These are phyloP conservation scores for Toxoplasma gondii DNA, from an alignment of 169 alveolate genomes.

Conservation along the genomic window DNA sequence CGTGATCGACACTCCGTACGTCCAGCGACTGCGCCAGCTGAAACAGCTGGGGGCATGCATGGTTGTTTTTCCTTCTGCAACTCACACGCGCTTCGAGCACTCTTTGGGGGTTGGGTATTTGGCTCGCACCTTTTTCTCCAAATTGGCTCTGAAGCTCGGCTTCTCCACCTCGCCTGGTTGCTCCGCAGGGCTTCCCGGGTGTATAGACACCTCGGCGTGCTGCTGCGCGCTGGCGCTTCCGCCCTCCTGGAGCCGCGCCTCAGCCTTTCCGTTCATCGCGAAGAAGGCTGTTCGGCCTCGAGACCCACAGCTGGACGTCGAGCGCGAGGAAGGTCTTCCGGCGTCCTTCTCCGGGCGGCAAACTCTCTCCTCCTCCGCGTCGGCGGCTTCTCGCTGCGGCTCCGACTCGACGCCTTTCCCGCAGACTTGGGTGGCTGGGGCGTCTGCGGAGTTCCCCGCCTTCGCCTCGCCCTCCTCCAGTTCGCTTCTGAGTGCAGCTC, in stretches of 20 bases:
- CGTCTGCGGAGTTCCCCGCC: not conserved
- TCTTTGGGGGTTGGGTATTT: conserved; percentile 88
- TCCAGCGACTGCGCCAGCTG: conserved; percentile 88
- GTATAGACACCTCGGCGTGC: not conserved
- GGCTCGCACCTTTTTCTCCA: conserved; percentile 80
- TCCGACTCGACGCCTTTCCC: no score
- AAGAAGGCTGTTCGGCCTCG: not conserved
- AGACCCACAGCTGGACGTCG: not conserved
- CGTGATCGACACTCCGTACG: conserved; percentile 86
- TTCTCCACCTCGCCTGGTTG: not conserved
- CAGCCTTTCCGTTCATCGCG: not conserved
- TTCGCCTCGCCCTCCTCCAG: not conserved
- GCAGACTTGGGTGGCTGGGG: not conserved
- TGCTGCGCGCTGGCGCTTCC: not conserved
- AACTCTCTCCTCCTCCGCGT: no score
- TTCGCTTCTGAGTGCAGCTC: not conserved
- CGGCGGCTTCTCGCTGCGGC: no score
- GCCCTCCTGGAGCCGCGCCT: not conserved
- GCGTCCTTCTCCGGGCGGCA: no score
- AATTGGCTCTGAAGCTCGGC: conserved; percentile 65
- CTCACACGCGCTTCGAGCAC: conserved; percentile 91
- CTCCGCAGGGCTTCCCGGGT: not conserved
- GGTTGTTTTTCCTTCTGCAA: conserved; percentile 90
- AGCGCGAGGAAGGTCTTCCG: not conserved
- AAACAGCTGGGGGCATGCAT: conserved; percentile 85